These are phyloP conservation scores for Mycena amicta DNA, from an alignment of 768 basidiomycete species.

Conservation along the genomic window DNA sequence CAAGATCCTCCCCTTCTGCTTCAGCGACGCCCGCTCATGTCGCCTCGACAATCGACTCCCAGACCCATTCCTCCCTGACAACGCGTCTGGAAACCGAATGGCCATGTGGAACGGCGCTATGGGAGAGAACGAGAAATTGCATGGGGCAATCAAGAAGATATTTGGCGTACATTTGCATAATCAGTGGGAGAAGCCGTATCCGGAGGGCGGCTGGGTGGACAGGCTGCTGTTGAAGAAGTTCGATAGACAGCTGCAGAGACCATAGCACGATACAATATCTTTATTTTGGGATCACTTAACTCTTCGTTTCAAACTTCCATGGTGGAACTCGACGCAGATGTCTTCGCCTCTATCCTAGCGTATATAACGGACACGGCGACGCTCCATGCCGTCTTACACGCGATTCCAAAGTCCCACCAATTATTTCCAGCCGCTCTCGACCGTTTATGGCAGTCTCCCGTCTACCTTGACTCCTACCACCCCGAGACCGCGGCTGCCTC, in stretches of 20 bases:
- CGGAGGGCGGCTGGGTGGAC: conserved; percentile 84
- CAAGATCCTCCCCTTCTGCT: conserved; percentile 93
- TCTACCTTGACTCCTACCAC: conserved; percentile 13
- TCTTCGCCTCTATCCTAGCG: conserved; percentile 7
- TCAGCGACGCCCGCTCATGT: conserved; percentile 89
- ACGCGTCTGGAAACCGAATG: conserved; percentile 62
- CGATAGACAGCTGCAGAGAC: conserved; percentile 40
- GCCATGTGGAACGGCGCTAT: conserved; percentile 53
- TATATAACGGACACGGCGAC: conserved; percentile 4
- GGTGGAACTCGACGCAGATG: conserved; percentile 9
- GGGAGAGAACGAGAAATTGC: conserved; percentile 64
- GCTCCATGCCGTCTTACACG: background rate
- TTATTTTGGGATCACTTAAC: too few species aligned
- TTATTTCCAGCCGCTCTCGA: conserved; percentile 3
- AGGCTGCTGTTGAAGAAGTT: conserved; percentile 71
- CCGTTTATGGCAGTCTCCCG: conserved; percentile 7
- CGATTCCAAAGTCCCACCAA: conserved; percentile 2
- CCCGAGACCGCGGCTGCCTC: conserved; percentile 1
- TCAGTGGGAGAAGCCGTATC: conserved; percentile 91
- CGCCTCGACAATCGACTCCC: conserved; percentile 92
- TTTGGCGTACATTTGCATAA: conserved; percentile 95
- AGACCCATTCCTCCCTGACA: conserved; percentile 77
- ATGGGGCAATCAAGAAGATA: conserved; percentile 64
- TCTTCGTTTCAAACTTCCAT: too few species aligned
- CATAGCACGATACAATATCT: background rate